Evolutionary conservation across 2,329 filamentous ascomycete species (phyloP).

Genomic region (Neonectria coccinea): DNA sequence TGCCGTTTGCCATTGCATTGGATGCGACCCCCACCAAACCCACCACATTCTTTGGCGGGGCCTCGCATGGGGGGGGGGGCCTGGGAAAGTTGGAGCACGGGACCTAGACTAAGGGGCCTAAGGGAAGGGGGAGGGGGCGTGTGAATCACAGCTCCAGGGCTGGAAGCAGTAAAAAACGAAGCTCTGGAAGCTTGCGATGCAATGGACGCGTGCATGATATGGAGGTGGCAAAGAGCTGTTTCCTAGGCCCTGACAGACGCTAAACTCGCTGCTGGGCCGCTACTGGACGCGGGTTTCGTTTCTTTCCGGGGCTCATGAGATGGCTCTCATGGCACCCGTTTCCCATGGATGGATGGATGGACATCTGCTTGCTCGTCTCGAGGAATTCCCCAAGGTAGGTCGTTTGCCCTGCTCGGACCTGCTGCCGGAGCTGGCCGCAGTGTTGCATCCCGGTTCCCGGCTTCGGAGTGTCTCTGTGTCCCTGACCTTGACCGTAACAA

Average conservation of each 20-base stretch:
- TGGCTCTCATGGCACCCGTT: constrained; percentile 5
- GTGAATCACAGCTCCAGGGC: constrained; percentile 4
- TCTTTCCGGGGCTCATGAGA: constrained; percentile 18
- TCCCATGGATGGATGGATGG: too few species aligned
- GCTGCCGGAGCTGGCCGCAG: background rate
- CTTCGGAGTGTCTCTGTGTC: background rate
- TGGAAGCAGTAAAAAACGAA: constrained; percentile 14
- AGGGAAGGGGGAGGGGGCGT: constrained; percentile 27
- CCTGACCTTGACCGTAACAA: background rate
- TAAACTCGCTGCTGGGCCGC: constrained; percentile 12
- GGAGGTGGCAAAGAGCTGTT: constrained; percentile 24
- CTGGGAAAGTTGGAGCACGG: constrained; percentile 11
- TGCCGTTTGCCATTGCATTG: constrained; percentile 25
- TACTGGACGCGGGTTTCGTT: constrained; percentile 12
- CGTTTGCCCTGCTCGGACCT: background rate
- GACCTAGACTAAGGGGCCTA: constrained; percentile 28
- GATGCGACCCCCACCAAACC: constrained; percentile 39
- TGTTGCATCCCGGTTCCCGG: constrained; percentile 4
- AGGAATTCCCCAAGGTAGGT: background rate
- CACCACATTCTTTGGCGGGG: constrained; percentile 38
- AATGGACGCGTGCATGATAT: background rate
- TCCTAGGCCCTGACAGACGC: constrained; percentile 16
- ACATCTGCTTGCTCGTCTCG: constrained; percentile 7
- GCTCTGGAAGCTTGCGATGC: constrained; percentile 35
- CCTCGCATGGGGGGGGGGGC: constrained; percentile 14